These are phyloP conservation scores for Chytriomyces sp. DNA, from an alignment of 192 early-diverging fungal genomes.

Conservation along the genomic window DNA sequence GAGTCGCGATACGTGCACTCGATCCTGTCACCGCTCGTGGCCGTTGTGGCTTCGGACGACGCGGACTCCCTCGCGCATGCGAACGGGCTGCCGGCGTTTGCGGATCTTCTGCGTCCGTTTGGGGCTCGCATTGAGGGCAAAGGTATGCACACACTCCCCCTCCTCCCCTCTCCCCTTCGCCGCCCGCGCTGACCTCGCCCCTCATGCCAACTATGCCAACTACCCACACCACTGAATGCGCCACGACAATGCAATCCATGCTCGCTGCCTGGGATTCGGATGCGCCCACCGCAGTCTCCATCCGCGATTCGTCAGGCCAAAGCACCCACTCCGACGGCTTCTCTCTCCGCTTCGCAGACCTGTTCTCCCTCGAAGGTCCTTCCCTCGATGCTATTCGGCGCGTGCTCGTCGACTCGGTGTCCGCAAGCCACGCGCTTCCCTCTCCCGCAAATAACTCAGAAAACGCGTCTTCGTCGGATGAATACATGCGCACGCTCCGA, in stretches of 20 bases:
- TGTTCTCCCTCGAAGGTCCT: slow-evolving; percentile 57
- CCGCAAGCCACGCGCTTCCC: neutral
- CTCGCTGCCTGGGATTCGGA: too few species aligned
- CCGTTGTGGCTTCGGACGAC: slow-evolving; percentile 63
- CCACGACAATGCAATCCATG: too few species aligned
- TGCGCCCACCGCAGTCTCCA: slow-evolving; percentile 34
- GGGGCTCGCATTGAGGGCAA: slow-evolving; percentile 65
- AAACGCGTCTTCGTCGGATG: neutral
- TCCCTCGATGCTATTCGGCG: slow-evolving; percentile 48
- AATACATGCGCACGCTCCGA: neutral
- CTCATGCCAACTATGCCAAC: too few species aligned
- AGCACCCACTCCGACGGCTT: slow-evolving; percentile 64
- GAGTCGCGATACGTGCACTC: slow-evolving; percentile 16
- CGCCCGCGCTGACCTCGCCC: neutral
- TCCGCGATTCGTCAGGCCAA: slow-evolving; percentile 65
- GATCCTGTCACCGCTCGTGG: slow-evolving; percentile 64
- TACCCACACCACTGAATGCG: too few species aligned
- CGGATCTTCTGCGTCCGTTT: slow-evolving; percentile 71
- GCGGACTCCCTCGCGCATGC: slow-evolving; percentile 61
- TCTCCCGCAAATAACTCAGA: neutral
- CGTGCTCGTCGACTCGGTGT: slow-evolving; percentile 54
- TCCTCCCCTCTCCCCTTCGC: neutral
- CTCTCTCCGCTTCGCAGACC: slow-evolving; percentile 62
- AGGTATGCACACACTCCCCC: slow-evolving; percentile 44
- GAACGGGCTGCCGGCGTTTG: slow-evolving; percentile 62